phyloP scores from a whole-genome alignment of 2,329 filamentous ascomycete genomes.

The Tothia fuscella region DNA sequence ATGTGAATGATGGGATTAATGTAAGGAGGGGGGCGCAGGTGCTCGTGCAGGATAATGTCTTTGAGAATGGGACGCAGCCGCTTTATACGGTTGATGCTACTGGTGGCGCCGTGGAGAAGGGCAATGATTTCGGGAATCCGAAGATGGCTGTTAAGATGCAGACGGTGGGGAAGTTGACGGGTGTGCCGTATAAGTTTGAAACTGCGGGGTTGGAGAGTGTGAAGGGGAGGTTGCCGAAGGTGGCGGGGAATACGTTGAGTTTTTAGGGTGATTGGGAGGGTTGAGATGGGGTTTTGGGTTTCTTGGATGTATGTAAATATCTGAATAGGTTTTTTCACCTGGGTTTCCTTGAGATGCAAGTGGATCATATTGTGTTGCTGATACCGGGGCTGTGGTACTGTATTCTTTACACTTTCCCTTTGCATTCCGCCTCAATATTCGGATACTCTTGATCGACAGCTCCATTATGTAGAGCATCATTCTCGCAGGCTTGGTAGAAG shows the following conservation, averaged over 20 bases:
- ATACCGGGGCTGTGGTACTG: too few relatives aligned
- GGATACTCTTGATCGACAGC: too few relatives aligned
- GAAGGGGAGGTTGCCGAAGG: neutral
- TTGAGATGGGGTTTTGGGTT: too few relatives aligned
- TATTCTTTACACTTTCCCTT: too few relatives aligned
- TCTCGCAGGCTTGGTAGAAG: too few relatives aligned
- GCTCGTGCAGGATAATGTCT: constrained; percentile 24
- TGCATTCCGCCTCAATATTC: too few relatives aligned
- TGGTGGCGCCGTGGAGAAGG: neutral
- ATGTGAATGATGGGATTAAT: constrained; percentile 29
- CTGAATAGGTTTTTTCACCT: too few relatives aligned
- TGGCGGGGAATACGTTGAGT: neutral
- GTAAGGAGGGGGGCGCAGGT: constrained; percentile 30
- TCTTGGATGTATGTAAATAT: too few relatives aligned
- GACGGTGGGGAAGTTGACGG: neutral
- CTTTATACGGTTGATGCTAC: constrained; percentile 3
- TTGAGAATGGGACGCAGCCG: neutral
- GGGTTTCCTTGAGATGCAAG: too few relatives aligned
- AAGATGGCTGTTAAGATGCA: neutral
- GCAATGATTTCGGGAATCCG: constrained; percentile 1
- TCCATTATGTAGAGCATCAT: too few relatives aligned
- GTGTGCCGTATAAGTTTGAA: neutral
- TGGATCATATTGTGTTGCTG: too few relatives aligned
- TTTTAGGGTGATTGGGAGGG: too few relatives aligned
- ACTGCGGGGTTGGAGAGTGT: neutral